Base-by-base conservation (phyloP, 306 rosid genomes). In the Nissolia schottii region DNA sequence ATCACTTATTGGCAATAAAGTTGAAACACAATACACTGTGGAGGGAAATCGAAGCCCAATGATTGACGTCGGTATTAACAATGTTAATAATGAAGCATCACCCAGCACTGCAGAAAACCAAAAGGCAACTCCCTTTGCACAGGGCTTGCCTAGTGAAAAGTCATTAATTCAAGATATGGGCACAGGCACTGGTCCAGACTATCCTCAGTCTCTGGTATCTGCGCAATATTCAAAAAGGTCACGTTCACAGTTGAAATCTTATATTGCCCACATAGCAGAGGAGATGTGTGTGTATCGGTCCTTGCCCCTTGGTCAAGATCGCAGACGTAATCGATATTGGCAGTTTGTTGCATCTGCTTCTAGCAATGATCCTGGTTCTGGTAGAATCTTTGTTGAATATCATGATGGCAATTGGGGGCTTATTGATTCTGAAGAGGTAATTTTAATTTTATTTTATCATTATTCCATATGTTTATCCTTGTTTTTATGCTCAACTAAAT, bases 221-320 rank as follows among this genome's bases (percentile, higher is more conserved):
- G 96, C 87, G 18, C 86, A 81, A 76, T 91, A 87, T 75, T 86
- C 97, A 31, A 95, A 91, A 86, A 89, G 95, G 78, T 86, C 99
- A 43, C 96, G 97, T 37, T 95, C 96, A 41, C 99, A 91, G 69
- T 85, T 95, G 80, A 95, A 95, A 78, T 88, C 97, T 55, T 95
- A 88, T 78, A 85, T 95, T 69, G 90, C 95, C 61, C 97, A 89
- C 72, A 75, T 86, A 81, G 96, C 99, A 7, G 99, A 95, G 84
- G 97, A 95, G 88, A 88, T 89, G 97, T 89, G 81, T 82, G 86
- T 89, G 62, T 95, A 95, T 82, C 88, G 97, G 83, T 95, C 99
- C 73, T 77, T 95, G 80, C 99, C 99, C 78, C 97, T 95, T 66
- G 99, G 99, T 48, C 99, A 92, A 82, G 99, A 95, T 85, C 96